A percentile compares a stretch with the other conserved stretches of the same genome.
Conservation (phyloP, 2,329 filamentous ascomycete species). For the Colletotrichum aenigma region DNA sequence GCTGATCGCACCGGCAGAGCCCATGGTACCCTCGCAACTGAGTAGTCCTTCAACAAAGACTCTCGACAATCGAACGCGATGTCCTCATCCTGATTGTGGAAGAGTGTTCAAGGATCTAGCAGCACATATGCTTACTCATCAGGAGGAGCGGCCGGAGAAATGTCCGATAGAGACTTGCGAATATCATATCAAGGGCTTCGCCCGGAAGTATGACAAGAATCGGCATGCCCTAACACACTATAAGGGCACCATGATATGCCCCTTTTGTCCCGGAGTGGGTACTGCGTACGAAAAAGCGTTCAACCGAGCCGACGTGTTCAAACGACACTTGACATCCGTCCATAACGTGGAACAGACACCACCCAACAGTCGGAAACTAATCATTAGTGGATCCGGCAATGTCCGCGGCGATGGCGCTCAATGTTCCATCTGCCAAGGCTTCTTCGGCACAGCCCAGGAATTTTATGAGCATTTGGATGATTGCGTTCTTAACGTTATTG, state of each 20-base stretch:
- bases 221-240: constrained; percentile 95
- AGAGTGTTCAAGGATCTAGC: constrained; percentile 69
- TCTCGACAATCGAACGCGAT: constrained; percentile 50
- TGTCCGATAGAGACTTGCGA: constrained; percentile 94
- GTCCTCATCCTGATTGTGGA: constrained; percentile 62
- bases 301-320: constrained; percentile 96
- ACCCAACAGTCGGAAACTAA: constrained; percentile 83
- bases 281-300: constrained; percentile 93
- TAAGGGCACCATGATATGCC: constrained; percentile 97
- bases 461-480: constrained; percentile 95
- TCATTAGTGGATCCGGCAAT: constrained; percentile 31
- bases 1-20: constrained; percentile 1
- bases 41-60: constrained; percentile 34
- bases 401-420: constrained; percentile 66
- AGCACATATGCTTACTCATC: constrained; percentile 96
- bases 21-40: constrained; percentile 1
- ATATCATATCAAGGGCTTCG: constrained; percentile 93
- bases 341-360: constrained; percentile 95
- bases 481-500: constrained; percentile 64
- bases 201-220: constrained; percentile 98
- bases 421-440: constrained; percentile 86
- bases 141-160: constrained; percentile 91
- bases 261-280: constrained; percentile 89
- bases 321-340: constrained; percentile 89
- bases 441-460: constrained; percentile 86